These are phyloP conservation scores for Erythrophleum ivorense DNA, from an alignment of 331 rosid genomes.

Conservation along the genomic window DNA sequence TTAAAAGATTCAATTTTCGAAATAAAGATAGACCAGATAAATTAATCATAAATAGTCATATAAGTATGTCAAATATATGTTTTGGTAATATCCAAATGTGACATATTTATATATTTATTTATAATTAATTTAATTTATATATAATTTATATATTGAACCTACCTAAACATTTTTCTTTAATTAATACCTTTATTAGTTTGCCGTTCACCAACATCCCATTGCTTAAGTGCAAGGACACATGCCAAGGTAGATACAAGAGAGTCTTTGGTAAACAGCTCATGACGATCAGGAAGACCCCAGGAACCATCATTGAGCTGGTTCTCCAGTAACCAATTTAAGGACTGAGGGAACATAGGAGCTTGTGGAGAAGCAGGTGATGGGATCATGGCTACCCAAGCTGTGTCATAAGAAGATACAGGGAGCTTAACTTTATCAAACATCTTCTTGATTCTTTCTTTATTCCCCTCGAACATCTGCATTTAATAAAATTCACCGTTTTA, in stretches of 20 bases:
- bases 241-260: constrained; percentile 82
- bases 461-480: constrained; percentile 41
- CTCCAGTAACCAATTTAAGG: constrained; percentile 72
- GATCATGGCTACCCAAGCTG: constrained; percentile 95
- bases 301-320: constrained; percentile 83
- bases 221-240: constrained; percentile 71
- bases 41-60: background rate
- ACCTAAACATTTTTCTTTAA: background rate
- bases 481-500: background rate
- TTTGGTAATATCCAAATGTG: too few relatives aligned
- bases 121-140: too few relatives aligned
- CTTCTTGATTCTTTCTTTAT: constrained; percentile 61
- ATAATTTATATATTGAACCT: too few relatives aligned
- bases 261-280: constrained; percentile 60
- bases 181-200: constrained; percentile 65
- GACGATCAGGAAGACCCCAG: constrained; percentile 63
- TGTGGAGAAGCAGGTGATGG: constrained; percentile 59
- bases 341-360: constrained; percentile 78
- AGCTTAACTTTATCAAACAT: constrained; percentile 76
- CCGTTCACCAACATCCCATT: constrained; percentile 68
- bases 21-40: too few relatives aligned
- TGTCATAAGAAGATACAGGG: constrained; percentile 80
- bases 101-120: too few relatives aligned
- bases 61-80: too few relatives aligned
- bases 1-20: too few relatives aligned